phyloP scores from a whole-genome alignment of 371 early-diverging fungal genomes.

The Mortierella sp. region DNA sequence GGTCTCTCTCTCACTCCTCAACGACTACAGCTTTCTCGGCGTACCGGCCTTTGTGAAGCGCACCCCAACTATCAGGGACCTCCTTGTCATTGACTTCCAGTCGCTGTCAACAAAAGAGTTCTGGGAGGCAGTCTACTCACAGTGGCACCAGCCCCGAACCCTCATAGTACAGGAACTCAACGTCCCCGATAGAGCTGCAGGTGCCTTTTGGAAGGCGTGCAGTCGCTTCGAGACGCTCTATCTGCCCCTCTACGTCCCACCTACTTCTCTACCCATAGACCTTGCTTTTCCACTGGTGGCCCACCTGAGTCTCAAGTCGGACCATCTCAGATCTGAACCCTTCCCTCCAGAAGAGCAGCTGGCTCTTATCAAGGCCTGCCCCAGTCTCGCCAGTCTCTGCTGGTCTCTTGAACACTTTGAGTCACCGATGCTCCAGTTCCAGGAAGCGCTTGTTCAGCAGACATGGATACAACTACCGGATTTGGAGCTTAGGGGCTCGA shows the following conservation, averaged over 20 bases:
- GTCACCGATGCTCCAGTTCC: constrained; percentile 5
- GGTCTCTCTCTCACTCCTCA: background rate
- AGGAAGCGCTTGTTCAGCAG: background rate
- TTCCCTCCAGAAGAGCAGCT: constrained; percentile 2
- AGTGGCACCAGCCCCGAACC: background rate
- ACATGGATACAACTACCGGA: background rate
- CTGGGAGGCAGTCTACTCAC: background rate
- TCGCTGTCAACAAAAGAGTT: constrained; percentile 2
- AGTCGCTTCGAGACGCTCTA: background rate
- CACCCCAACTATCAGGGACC: background rate
- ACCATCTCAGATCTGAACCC: background rate
- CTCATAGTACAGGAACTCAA: constrained; percentile 2
- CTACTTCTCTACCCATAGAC: background rate
- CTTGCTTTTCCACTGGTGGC: background rate
- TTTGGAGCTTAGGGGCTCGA: background rate
- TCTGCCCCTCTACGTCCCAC: background rate
- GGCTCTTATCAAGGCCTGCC: background rate
- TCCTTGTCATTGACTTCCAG: background rate
- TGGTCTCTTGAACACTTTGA: constrained; percentile 7
- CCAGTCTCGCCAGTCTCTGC: background rate
- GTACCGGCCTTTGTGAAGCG: background rate
- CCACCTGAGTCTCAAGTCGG: background rate
- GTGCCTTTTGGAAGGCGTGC: background rate
- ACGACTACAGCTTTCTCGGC: constrained; percentile 6
- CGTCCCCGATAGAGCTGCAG: background rate